Evolutionary conservation across 2,329 filamentous ascomycete genomes (phyloP).

Genomic region (Ophioceras dolichostomum): DNA sequence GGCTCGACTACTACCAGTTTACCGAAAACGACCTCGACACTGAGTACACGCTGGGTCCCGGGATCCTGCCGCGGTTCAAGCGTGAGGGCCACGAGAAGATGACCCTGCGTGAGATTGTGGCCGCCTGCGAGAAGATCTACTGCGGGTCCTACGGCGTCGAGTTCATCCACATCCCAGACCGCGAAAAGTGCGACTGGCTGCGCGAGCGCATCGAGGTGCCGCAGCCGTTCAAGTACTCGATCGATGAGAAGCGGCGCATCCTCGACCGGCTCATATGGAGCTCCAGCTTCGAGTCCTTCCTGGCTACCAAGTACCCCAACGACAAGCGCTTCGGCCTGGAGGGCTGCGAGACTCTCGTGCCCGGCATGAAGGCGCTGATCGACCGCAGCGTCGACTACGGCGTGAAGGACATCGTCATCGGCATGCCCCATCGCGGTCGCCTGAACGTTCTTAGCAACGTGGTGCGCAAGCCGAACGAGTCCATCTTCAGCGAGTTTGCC

Average conservation of each 20-base stretch:
- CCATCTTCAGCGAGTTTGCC: conserved; percentile 97
- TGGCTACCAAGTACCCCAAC: conserved; percentile 96
- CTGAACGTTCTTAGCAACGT: conserved; percentile 97
- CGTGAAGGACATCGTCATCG: conserved; percentile 98
- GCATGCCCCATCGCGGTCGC: conserved; percentile 98
- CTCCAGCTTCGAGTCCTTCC: conserved; percentile 91
- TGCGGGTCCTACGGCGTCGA: conserved; percentile 95
- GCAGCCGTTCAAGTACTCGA: conserved; percentile 89
- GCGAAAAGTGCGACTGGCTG: conserved; percentile 97
- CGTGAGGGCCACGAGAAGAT: conserved; percentile 84
- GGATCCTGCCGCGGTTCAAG: conserved; percentile 90
- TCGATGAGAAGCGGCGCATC: conserved; percentile 96
- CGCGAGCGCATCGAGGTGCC: conserved; percentile 90
- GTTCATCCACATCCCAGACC: conserved; percentile 97
- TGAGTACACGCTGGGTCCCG: conserved; percentile 84
- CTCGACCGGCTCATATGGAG: conserved; percentile 97
- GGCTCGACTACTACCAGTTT: conserved; percentile 90
- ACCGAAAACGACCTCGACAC: conserved; percentile 86
- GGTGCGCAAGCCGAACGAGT: conserved; percentile 97
- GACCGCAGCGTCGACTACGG: conserved; percentile 97
- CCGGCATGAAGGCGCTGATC: conserved; percentile 98
- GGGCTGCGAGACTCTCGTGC: conserved; percentile 91
- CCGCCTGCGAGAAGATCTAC: conserved; percentile 88
- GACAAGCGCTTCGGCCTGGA: conserved; percentile 99
- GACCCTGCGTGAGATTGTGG: conserved; percentile 90